These are phyloP conservation scores for Zygoascus biomembranicola DNA, from an alignment of 805 yeast genomes.

Conservation along the genomic window DNA sequence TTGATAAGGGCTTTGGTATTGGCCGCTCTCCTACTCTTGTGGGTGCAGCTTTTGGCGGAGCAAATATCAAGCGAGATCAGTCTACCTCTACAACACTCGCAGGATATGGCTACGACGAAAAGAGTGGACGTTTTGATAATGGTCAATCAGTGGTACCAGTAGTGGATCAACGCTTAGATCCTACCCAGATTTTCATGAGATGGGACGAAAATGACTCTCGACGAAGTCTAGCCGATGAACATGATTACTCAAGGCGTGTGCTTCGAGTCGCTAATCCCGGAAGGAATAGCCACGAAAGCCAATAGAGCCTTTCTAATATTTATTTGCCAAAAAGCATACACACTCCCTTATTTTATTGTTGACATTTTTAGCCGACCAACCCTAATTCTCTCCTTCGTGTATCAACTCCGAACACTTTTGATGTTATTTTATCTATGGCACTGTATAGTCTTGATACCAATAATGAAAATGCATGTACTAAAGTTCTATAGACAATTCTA, in stretches of 20 bases:
- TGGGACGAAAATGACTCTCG: slow-evolving; percentile 40
- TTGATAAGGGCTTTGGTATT: not conserved
- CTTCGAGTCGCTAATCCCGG: slow-evolving; percentile 47
- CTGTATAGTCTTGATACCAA: not conserved
- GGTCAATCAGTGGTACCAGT: slow-evolving; percentile 27
- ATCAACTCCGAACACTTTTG: not conserved
- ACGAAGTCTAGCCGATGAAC: slow-evolving; percentile 44
- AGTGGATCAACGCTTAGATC: slow-evolving; percentile 59
- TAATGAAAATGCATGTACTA: not conserved
- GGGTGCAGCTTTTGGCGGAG: slow-evolving; percentile 10
- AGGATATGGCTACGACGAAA: slow-evolving; percentile 20
- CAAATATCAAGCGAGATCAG: slow-evolving; percentile 9
- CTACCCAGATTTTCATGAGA: slow-evolving; percentile 42
- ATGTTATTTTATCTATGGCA: not conserved
- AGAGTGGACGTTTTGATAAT: slow-evolving; percentile 20
- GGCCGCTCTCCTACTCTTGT: not conserved
- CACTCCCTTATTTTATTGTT: too few relatives aligned
- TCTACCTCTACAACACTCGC: slow-evolving; percentile 15
- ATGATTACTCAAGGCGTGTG: slow-evolving; percentile 50
- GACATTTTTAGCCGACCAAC: not conserved
- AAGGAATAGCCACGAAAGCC: not conserved
- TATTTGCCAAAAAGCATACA: not conserved
- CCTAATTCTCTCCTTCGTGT: not conserved
- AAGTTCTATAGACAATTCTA: not conserved
- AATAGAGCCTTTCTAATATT: not conserved